Conservation (phyloP, 2,329 filamentous ascomycete genomes). For the Sarocladium brachiariae region DNA sequence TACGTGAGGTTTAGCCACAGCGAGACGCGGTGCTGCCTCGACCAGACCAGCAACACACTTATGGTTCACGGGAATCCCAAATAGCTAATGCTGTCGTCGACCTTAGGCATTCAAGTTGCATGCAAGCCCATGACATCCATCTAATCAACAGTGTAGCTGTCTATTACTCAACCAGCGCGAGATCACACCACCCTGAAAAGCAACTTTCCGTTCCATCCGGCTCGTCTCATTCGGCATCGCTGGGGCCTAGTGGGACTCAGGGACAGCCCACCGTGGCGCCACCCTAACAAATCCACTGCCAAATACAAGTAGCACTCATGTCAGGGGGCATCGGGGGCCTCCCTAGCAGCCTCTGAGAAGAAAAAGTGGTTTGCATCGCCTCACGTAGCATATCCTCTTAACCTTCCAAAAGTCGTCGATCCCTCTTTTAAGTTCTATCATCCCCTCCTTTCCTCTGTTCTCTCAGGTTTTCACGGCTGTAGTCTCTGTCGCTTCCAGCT, state of each 20-base stretch:
- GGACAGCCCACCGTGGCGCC: conserved; percentile 5
- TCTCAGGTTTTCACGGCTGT: not conserved
- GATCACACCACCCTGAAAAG: not conserved
- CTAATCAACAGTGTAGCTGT: no score
- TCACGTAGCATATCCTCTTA: not conserved
- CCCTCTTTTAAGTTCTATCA: conserved; percentile 1
- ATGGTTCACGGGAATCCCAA: no score
- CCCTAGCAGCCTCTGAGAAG: not conserved
- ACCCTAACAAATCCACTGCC: conserved; percentile 5
- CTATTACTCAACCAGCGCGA: no score
- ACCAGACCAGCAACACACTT: no score
- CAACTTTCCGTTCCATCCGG: not conserved
- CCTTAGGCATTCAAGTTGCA: no score
- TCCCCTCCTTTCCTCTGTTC: not conserved
- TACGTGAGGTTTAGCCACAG: no score
- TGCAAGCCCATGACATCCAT: no score
- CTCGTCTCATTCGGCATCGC: not conserved
- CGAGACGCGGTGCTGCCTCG: no score
- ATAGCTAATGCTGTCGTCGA: no score
- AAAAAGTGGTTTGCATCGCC: not conserved
- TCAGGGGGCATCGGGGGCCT: no score
- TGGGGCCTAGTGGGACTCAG: not conserved
- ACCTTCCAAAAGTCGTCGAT: not conserved
- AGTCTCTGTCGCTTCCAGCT: not conserved
- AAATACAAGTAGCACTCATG: no score